Conservation (phyloP, 169 alveolate genomes). For the Plasmodium knowlesi region DNA sequence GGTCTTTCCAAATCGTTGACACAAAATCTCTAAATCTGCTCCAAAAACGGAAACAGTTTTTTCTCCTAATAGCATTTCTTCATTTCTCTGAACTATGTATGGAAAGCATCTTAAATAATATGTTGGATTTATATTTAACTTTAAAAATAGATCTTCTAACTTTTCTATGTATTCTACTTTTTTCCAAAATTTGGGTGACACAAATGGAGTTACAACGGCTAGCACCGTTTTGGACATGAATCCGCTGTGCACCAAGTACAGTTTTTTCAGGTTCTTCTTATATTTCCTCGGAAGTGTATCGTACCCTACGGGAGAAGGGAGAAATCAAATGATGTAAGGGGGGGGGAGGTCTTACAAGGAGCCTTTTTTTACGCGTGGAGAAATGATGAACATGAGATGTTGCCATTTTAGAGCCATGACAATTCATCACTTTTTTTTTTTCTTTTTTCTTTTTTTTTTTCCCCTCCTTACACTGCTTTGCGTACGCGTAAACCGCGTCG, state of each 20-base stretch:
- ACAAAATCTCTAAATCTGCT: constrained; percentile 80
- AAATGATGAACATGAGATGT: background rate
- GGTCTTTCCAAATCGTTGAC: constrained; percentile 78
- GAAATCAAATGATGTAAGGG: background rate
- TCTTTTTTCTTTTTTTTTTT: background rate
- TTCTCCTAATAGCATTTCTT: constrained; percentile 80
- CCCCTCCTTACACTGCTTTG: constrained; percentile 57
- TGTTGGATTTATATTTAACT: constrained; percentile 77
- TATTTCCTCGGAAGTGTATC: constrained; percentile 80
- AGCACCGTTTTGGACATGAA: constrained; percentile 79
- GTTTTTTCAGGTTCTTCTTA: constrained; percentile 79
- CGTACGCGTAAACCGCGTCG: constrained; percentile 56
- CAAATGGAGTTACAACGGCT: constrained; percentile 77
- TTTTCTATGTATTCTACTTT: constrained; percentile 82
- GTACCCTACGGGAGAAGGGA: constrained; percentile 76
- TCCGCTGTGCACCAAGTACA: constrained; percentile 82
- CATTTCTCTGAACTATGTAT: constrained; percentile 84
- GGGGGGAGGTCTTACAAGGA: background rate
- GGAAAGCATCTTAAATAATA: constrained; percentile 78
- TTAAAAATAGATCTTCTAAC: constrained; percentile 77
- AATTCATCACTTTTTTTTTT: background rate
- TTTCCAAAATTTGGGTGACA: constrained; percentile 76
- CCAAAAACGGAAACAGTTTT: constrained; percentile 80
- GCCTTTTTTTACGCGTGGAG: background rate
- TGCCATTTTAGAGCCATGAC: background rate